These are phyloP conservation scores for Nemania serpens DNA, from an alignment of 2,329 filamentous ascomycete species.

Conservation along the genomic window DNA sequence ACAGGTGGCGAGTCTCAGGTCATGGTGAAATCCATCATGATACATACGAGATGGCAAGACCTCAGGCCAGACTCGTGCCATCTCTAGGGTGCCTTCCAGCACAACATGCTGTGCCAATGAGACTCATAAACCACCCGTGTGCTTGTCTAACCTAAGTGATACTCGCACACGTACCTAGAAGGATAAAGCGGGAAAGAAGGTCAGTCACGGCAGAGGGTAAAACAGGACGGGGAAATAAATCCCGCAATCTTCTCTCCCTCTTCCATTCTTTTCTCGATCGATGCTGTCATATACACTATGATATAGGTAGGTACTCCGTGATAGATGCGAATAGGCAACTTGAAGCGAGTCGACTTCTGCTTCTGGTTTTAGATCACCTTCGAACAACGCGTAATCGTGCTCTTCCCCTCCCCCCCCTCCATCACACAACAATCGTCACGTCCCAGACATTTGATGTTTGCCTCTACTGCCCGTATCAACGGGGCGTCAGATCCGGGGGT, in stretches of 20 bases:
- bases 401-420: not conserved
- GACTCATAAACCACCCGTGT: too few species aligned
- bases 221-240: not conserved
- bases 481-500: not conserved
- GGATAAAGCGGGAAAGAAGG: too few species aligned
- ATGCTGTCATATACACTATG: not conserved
- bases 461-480: not conserved
- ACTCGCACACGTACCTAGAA: too few species aligned
- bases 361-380: too few species aligned
- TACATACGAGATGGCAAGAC: too few species aligned
- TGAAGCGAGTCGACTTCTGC: slow-evolving; percentile 1
- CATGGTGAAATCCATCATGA: too few species aligned
- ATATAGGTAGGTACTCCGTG: not conserved
- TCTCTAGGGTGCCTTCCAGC: too few species aligned
- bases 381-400: not conserved
- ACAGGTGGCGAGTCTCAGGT: too few species aligned
- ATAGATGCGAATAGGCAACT: not conserved
- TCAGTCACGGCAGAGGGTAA: too few species aligned
- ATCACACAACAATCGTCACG: not conserved
- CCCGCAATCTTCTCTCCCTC: not conserved
- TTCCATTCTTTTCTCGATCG: not conserved
- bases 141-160: too few species aligned
- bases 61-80: too few species aligned
- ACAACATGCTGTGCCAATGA: too few species aligned
- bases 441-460: not conserved